Base-by-base conservation (phyloP, 2,329 filamentous ascomycete genomes). In the Nigrospora oryzae region DNA sequence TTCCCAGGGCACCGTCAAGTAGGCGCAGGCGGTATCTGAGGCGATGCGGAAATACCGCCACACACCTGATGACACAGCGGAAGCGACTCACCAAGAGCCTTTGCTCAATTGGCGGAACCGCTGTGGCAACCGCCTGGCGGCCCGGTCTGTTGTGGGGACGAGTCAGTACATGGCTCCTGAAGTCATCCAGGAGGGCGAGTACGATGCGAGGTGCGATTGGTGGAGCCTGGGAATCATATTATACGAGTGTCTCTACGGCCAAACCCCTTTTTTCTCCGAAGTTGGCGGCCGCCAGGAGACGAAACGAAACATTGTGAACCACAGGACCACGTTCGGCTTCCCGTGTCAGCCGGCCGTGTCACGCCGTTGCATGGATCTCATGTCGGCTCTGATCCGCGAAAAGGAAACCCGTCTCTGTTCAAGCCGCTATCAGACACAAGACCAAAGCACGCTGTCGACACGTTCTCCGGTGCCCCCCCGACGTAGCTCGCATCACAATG, bases 151-250 rank as follows among this genome's bases (percentile, higher is more conserved):
- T 1, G 91, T 97, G 11, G 91, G 91, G 3, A 97, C 93, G 3
- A 95, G 89, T 61, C 91, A 96, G 60, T 97, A 97, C 68, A 97
- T 96, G 93, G 91, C 93, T 1, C 91, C 91, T 2, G 93, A 97
- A 68, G 87, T 97, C 15, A 83, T 96, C 46, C 73, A 77, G 52
- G 88, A 90, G 28, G 77, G 89, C 40, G 68, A 75, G 34, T 97
- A 97, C 62, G 93, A 97, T 65, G 91, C 87, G 30, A 77, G 91
- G 58, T 97, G 91, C 65, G 91, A 97, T 65, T 97, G 79, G 89
- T 97, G 87, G 91, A 96, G 90, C 65, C 79, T 97, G 54, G 91
- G 89, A 43, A 82, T 97, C 59, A 96, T 97, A 58, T 66, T 97
- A 46, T 97, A 88, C 58, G 91, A 97, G 74, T 96, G 91, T 57